A percentile compares a stretch with the other conserved stretches of the same genome.
Evolutionary conservation across 1,284 basidiomycete genomes (phyloP).

Genomic region (Mycena citricolor): DNA sequence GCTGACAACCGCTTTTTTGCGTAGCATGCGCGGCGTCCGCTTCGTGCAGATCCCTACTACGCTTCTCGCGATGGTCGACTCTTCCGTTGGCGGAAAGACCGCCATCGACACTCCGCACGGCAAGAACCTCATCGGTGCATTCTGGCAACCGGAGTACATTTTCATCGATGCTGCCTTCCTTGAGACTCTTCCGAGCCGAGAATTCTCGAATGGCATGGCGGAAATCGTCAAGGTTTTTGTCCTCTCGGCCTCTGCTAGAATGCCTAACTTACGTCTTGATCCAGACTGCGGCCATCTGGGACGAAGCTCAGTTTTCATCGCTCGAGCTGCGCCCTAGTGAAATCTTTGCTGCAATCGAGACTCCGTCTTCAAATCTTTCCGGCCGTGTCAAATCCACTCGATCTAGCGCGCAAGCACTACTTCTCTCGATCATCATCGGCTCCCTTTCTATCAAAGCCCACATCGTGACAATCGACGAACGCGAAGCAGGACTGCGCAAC

Average conservation of each 20-base stretch:
- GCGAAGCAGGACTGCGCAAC: conserved; percentile 92
- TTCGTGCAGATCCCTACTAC: conserved; percentile 98
- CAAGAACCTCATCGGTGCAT: conserved; percentile 98
- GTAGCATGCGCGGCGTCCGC: conserved; percentile 61
- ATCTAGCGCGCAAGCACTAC: conserved; percentile 72
- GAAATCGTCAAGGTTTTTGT: conserved; percentile 89
- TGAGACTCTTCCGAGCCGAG: conserved; percentile 87
- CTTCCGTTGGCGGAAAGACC: conserved; percentile 96
- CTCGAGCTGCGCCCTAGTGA: conserved; percentile 84
- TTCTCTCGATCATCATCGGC: conserved; percentile 82
- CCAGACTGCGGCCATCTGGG: conserved; percentile 95
- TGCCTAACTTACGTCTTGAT: conserved; percentile 3
- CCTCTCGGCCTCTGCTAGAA: conserved; percentile 7
- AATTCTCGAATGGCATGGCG: conserved; percentile 98
- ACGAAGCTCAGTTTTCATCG: conserved; percentile 81
- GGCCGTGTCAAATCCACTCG: conserved; percentile 71
- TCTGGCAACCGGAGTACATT: conserved; percentile 97
- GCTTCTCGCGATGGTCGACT: conserved; percentile 98
- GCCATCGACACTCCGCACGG: conserved; percentile 93
- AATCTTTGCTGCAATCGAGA: conserved; percentile 82
- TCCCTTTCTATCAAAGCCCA: conserved; percentile 92
- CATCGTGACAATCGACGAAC: conserved; percentile 94
- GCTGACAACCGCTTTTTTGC: no score
- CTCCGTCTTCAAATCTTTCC: conserved; percentile 58
- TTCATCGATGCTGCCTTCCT: conserved; percentile 98